Evolutionary conservation across 345 rosid species (phyloP).

Genomic region (Firmiana major): DNA sequence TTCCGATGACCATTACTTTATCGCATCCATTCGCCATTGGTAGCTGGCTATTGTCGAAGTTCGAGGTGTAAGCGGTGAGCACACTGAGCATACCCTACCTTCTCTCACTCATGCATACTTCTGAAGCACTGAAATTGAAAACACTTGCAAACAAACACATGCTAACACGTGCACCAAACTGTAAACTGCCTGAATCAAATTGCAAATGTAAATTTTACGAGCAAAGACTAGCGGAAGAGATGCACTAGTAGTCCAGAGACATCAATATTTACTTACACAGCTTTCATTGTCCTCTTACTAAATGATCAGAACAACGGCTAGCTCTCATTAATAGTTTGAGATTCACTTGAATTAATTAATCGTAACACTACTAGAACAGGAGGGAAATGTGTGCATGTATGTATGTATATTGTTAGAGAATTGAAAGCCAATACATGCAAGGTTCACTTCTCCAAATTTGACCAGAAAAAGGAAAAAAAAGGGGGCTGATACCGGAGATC

Average conservation of each 20-base stretch:
- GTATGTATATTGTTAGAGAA: too few relatives aligned
- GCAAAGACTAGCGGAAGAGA: neutral
- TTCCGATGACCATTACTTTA: neutral
- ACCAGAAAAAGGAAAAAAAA: neutral
- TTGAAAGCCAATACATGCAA: neutral
- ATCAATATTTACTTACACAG: neutral
- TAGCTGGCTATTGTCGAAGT: neutral
- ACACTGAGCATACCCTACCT: neutral
- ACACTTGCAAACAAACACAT: neutral
- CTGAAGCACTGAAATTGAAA: neutral
- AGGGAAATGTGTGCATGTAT: neutral
- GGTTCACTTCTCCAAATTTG: neutral
- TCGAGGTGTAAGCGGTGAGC: conserved; percentile 7
- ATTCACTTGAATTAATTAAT: neutral
- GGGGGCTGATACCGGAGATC: neutral
- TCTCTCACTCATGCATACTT: neutral
- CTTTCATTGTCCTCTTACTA: neutral
- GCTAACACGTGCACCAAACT: conserved; percentile 16
- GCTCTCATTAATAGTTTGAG: neutral
- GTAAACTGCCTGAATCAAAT: neutral
- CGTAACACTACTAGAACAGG: neutral
- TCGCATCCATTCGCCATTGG: neutral
- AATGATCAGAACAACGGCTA: neutral
- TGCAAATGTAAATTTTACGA: neutral
- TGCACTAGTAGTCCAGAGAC: neutral